phyloP scores from a whole-genome alignment of 1,139 yeast genomes.

The Yamadazyma songkhlaensis region DNA sequence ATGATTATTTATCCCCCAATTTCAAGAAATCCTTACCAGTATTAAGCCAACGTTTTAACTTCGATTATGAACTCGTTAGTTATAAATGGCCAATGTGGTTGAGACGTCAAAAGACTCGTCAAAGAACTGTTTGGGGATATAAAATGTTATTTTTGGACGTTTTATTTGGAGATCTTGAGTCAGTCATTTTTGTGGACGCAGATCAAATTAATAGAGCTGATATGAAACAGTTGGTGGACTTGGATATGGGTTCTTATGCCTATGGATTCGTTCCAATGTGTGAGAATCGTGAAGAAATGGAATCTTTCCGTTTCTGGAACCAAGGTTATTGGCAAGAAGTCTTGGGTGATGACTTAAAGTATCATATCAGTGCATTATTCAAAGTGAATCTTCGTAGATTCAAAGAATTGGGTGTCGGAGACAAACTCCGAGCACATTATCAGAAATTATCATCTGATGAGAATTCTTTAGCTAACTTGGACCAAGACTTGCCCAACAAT shows the following conservation, averaged over 20 bases:
- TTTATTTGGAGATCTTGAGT: constrained; percentile 74
- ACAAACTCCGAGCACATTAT: constrained; percentile 78
- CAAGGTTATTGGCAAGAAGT: constrained; percentile 83
- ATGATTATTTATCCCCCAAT: constrained; percentile 70
- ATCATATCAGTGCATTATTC: constrained; percentile 84
- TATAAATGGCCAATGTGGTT: constrained; percentile 95
- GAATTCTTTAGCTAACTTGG: constrained; percentile 73
- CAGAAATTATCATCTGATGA: constrained; percentile 81
- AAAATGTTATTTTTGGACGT: constrained; percentile 85
- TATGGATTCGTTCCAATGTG: constrained; percentile 90
- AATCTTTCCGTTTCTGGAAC: constrained; percentile 90
- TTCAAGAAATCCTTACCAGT: constrained; percentile 60
- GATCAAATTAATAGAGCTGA: constrained; percentile 79
- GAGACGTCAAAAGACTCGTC: constrained; percentile 70
- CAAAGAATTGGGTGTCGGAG: constrained; percentile 71
- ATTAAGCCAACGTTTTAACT: constrained; percentile 56
- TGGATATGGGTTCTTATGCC: constrained; percentile 73
- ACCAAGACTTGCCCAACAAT: constrained; percentile 90
- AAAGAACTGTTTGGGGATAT: constrained; percentile 83
- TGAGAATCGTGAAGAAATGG: constrained; percentile 76
- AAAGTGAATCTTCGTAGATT: constrained; percentile 73
- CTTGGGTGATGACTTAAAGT: constrained; percentile 55
- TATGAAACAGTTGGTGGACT: constrained; percentile 59
- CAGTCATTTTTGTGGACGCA: constrained; percentile 83
- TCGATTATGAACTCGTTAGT: constrained; percentile 69